phyloP scores from a whole-genome alignment of 108 stramenopile species.

The Mayamaea pseudoterrestris region DNA sequence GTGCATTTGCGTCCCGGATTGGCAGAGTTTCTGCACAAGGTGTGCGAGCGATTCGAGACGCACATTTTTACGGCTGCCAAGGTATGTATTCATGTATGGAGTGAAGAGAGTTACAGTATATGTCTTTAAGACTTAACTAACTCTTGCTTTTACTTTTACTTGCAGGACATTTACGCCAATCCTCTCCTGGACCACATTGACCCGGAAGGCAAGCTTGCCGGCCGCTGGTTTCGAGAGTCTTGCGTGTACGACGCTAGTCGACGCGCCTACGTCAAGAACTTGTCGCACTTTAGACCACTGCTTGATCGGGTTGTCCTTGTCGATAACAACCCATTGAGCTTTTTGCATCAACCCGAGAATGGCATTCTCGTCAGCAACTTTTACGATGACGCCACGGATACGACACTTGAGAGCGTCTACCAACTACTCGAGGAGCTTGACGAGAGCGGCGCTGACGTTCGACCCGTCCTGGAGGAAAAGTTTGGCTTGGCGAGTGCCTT shows the following conservation, averaged over 20 bases:
- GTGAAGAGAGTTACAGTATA: not conserved
- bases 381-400: conserved; percentile 92
- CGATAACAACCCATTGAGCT: conserved; percentile 94
- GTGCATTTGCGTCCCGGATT: conserved; percentile 93
- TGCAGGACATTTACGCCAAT: conserved; percentile 94
- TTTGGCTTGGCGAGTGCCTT: conserved; percentile 84
- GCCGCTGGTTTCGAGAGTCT: conserved; percentile 82
- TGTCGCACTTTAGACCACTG: conserved; percentile 1
- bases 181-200: conserved; percentile 88
- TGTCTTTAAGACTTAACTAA: not conserved
- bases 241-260: conserved; percentile 55
- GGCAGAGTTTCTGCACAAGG: conserved; percentile 71
- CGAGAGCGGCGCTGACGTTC: conserved; percentile 76
- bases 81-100: not conserved
- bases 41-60: conserved; percentile 75
- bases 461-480: conserved; percentile 64
- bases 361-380: conserved; percentile 97
- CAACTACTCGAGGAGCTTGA: conserved; percentile 82
- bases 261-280: conserved; percentile 82
- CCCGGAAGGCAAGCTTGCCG: conserved; percentile 71
- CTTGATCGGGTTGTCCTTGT: conserved; percentile 83
- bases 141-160: no score
- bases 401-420: conserved; percentile 81
- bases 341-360: conserved; percentile 88
- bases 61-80: conserved; percentile 93